These are phyloP conservation scores for Urostyla sp. DNA, from an alignment of 73 alveolate species.

Conservation along the genomic window DNA sequence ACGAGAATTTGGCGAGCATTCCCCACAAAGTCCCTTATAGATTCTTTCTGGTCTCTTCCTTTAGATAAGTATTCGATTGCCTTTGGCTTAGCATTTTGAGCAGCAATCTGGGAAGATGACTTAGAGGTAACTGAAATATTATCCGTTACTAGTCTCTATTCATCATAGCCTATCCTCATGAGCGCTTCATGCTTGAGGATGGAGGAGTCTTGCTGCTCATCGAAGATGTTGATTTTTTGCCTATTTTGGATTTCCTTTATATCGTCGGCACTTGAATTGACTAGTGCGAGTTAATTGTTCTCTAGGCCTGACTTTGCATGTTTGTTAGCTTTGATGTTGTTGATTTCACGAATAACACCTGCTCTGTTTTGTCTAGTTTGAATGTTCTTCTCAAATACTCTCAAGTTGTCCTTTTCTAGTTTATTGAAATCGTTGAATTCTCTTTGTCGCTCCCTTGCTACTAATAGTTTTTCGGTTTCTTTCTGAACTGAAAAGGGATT, in stretches of 20 bases:
- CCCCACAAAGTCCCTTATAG: constrained; percentile 27
- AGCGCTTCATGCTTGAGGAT: constrained; percentile 16
- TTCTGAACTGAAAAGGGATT: constrained; percentile 43
- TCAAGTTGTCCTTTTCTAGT: constrained; percentile 7
- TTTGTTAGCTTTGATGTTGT: constrained; percentile 8
- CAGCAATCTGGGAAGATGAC: not conserved
- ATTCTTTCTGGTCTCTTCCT: constrained; percentile 39
- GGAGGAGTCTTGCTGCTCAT: constrained; percentile 3
- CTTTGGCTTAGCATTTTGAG: constrained; percentile 6
- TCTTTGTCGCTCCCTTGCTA: constrained; percentile 43
- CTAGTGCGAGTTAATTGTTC: constrained; percentile 7
- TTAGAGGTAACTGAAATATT: no score
- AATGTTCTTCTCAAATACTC: constrained; percentile 43
- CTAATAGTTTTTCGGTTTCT: constrained; percentile 48
- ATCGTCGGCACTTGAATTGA: not conserved
- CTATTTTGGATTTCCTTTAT: not conserved
- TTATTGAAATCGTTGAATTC: constrained; percentile 30
- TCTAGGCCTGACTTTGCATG: not conserved
- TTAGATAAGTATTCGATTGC: constrained; percentile 13
- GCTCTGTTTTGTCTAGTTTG: constrained; percentile 26
- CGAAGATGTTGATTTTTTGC: constrained; percentile 39
- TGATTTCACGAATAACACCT: constrained; percentile 37
- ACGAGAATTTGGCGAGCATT: constrained; percentile 9
- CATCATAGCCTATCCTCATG: constrained; percentile 13
- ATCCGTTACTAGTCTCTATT: no score